phyloP scores from a whole-genome alignment of 345 rosid genomes.

The Melaleuca alternifolia region DNA sequence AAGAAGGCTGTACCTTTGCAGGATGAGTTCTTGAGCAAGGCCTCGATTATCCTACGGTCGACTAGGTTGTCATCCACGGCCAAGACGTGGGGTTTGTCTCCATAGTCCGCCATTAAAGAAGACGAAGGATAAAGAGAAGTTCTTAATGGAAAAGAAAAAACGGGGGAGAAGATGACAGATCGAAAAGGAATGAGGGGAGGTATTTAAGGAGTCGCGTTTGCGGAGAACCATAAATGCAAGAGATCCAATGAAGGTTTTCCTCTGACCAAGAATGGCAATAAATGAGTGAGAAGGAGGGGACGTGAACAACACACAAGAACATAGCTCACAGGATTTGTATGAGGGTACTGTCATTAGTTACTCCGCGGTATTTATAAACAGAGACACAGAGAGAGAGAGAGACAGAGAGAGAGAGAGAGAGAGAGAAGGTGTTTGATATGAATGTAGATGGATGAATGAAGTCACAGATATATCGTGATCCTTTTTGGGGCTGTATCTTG shows the following conservation, averaged over 20 bases:
- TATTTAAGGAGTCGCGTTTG: neutral
- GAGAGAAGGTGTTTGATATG: neutral
- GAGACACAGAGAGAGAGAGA: neutral
- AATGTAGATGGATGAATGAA: neutral
- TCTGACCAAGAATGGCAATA: neutral
- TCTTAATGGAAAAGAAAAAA: neutral
- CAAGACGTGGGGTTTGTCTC: conserved; percentile 50
- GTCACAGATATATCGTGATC: conserved; percentile 69
- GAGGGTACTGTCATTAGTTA: conserved; percentile 1
- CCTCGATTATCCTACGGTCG: conserved; percentile 63
- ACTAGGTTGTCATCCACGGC: conserved; percentile 80
- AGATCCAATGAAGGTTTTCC: neutral
- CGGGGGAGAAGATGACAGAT: neutral
- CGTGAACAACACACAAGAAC: neutral
- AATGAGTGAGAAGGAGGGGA: neutral
- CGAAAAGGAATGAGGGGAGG: neutral
- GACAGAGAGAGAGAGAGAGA: neutral
- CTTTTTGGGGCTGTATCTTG: conserved; percentile 23
- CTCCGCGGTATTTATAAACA: neutral
- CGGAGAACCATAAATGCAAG: neutral
- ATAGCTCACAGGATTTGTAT: conserved; percentile 25
- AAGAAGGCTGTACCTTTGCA: conserved; percentile 43
- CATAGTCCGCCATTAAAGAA: conserved; percentile 11
- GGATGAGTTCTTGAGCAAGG: conserved; percentile 51
- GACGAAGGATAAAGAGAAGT: conserved; percentile 16